Evolutionary conservation across 192 early-diverging fungal genomes (phyloP).

Genomic region (Geranomyces michiganensis): DNA sequence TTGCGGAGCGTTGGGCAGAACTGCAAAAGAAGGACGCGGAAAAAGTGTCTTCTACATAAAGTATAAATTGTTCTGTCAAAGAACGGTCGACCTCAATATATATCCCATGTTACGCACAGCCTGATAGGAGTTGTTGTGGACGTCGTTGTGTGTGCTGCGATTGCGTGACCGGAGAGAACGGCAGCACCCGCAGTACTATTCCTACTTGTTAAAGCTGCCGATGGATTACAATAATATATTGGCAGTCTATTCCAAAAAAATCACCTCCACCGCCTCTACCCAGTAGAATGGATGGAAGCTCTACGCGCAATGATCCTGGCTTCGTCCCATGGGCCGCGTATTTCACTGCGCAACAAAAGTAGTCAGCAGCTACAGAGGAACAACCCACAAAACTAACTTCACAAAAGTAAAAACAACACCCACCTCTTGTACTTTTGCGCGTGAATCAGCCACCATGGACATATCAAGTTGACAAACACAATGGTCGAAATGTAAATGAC

Average conservation of each 20-base stretch:
- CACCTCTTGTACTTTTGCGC: conserved; percentile 97
- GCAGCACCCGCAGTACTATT: too few relatives aligned
- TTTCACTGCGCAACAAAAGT: conserved; percentile 63
- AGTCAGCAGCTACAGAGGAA: not conserved
- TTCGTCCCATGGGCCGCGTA: conserved; percentile 98
- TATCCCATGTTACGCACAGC: too few relatives aligned
- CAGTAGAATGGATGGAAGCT: not conserved
- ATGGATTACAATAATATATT: too few relatives aligned
- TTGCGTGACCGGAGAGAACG: too few relatives aligned
- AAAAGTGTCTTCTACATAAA: not conserved
- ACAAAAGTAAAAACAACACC: conserved; percentile 8
- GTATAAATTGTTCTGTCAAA: too few relatives aligned
- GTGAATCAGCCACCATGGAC: conserved; percentile 89
- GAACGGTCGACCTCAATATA: too few relatives aligned
- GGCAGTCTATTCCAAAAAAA: too few relatives aligned
- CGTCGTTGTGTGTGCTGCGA: too few relatives aligned
- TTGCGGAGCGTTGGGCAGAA: conserved; percentile 17
- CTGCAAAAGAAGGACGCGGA: conserved; percentile 24
- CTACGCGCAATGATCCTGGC: conserved; percentile 55
- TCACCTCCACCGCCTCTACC: too few relatives aligned
- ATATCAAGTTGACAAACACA: conserved; percentile 79
- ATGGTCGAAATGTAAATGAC: conserved; percentile 65
- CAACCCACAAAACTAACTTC: not conserved
- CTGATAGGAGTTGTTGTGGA: too few relatives aligned
- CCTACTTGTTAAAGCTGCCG: too few relatives aligned